Conservation (phyloP, 768 basidiomycete genomes). For the Lactarius deliciosus region DNA sequence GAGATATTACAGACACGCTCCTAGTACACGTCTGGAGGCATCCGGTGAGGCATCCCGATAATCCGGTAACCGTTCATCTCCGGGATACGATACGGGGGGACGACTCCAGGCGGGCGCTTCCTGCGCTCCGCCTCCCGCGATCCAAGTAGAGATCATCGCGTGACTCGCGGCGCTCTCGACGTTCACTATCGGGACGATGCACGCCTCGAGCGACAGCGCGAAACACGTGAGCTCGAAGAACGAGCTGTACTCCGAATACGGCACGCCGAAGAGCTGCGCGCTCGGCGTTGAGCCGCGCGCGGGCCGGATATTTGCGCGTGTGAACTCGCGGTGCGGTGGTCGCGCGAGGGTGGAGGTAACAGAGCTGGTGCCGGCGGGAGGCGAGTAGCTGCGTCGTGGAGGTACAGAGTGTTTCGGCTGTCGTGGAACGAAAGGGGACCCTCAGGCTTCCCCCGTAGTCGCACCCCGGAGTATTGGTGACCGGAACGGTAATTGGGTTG, state of each 20-base stretch:
- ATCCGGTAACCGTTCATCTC: conserved; percentile 31
- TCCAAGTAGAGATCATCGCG: conserved; percentile 79
- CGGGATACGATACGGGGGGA: conserved; percentile 39
- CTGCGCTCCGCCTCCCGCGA: conserved; percentile 80
- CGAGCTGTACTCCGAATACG: conserved; percentile 94
- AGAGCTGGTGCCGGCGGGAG: conserved; percentile 63
- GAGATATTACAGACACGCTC: background rate
- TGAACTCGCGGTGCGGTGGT: conserved; percentile 67
- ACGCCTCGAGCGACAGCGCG: conserved; percentile 79
- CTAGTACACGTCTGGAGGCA: too few species aligned
- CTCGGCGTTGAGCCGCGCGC: conserved; percentile 67
- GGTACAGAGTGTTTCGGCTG: too few species aligned
- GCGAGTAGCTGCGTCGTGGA: conserved; percentile 50
- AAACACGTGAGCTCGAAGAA: conserved; percentile 97
- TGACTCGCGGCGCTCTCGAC: conserved; percentile 71
- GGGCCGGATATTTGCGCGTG: conserved; percentile 62
- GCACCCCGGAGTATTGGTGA: conserved; percentile 50
- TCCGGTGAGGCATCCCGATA: too few species aligned
- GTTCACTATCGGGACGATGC: conserved; percentile 96
- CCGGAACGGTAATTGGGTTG: too few species aligned
- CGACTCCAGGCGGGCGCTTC: conserved; percentile 42
- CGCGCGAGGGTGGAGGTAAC: conserved; percentile 67
- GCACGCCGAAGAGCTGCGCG: conserved; percentile 77
- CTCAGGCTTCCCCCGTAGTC: too few species aligned
- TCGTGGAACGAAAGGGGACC: too few species aligned